These are phyloP conservation scores for Lasiodiplodia hormozganensis DNA, from an alignment of 2,329 filamentous ascomycete genomes.

Conservation along the genomic window DNA sequence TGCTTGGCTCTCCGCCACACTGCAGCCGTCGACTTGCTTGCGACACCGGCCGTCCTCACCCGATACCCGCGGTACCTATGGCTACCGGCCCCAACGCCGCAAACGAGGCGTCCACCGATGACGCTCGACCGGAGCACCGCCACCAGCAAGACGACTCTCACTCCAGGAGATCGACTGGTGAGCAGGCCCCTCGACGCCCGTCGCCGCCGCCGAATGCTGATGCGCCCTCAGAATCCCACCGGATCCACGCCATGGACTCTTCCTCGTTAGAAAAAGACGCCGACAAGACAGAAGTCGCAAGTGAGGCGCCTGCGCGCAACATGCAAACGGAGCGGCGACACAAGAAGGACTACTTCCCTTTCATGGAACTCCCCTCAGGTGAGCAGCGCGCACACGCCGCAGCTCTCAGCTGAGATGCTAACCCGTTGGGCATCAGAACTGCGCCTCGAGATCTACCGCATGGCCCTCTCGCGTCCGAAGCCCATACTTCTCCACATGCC, in stretches of 20 bases:
- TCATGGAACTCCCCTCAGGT: slow-evolving; percentile 29
- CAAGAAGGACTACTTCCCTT: slow-evolving; percentile 26
- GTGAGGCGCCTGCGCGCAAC: not conserved
- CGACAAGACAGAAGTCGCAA: not conserved
- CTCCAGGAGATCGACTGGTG: not conserved
- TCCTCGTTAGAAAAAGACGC: not conserved
- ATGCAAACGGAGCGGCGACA: slow-evolving; percentile 3
- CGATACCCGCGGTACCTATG: not conserved
- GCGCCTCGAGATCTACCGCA: slow-evolving; percentile 53
- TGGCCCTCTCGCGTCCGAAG: slow-evolving; percentile 40
- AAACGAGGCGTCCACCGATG: not conserved
- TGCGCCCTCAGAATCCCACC: not conserved
- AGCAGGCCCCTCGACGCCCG: not conserved
- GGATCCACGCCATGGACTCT: not conserved
- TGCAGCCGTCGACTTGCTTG: not conserved
- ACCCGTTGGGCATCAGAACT: slow-evolving; percentile 50
- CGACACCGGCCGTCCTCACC: not conserved
- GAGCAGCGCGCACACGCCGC: slow-evolving; percentile 1
- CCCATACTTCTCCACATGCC: slow-evolving; percentile 41
- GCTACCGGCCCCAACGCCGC: not conserved
- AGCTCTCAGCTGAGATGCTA: not conserved
- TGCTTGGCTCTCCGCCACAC: not conserved
- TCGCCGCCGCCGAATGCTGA: not conserved
- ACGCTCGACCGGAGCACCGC: not conserved
- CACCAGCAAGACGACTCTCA: not conserved